Conservation (phyloP, 2,329 filamentous ascomycete genomes). For the Drechslerella stenobrocha region DNA sequence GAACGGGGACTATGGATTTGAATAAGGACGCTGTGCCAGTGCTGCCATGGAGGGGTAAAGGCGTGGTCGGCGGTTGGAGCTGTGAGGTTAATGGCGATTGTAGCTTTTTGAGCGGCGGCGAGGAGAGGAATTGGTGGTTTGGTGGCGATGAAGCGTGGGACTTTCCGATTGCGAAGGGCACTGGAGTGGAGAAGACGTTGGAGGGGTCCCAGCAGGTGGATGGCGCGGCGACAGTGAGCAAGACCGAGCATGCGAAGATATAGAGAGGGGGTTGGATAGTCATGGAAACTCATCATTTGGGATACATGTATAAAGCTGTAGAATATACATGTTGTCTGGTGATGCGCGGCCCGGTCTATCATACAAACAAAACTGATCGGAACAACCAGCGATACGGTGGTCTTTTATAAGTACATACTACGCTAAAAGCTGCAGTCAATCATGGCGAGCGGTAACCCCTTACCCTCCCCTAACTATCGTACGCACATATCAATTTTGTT, state of each 20-base stretch:
- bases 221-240: slow-evolving; percentile 13
- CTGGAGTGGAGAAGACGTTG: slow-evolving; percentile 42
- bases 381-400: too few species aligned
- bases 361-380: too few species aligned
- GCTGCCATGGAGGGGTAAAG: slow-evolving; percentile 64
- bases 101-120: slow-evolving; percentile 74
- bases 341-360: too few species aligned
- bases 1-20: slow-evolving; percentile 33
- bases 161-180: slow-evolving; percentile 48
- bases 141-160: slow-evolving; percentile 50
- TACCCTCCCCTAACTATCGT: too few species aligned
- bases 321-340: too few species aligned
- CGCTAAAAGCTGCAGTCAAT: too few species aligned
- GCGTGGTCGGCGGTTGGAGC: slow-evolving; percentile 76
- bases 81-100: slow-evolving; percentile 82
- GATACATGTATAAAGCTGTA: too few species aligned
- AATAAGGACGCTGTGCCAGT: slow-evolving; percentile 47
- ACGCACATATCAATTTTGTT: too few species aligned
- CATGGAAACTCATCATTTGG: too few species aligned
- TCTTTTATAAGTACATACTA: too few species aligned
- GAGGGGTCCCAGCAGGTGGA: slow-evolving; percentile 19
- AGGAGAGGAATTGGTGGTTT: slow-evolving; percentile 82
- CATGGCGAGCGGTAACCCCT: too few species aligned
- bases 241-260: slow-evolving; percentile 39
- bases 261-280: background rate